Evolutionary conservation across 2,329 filamentous ascomycete species (phyloP).

Genomic region (Aspergillus sp.): DNA sequence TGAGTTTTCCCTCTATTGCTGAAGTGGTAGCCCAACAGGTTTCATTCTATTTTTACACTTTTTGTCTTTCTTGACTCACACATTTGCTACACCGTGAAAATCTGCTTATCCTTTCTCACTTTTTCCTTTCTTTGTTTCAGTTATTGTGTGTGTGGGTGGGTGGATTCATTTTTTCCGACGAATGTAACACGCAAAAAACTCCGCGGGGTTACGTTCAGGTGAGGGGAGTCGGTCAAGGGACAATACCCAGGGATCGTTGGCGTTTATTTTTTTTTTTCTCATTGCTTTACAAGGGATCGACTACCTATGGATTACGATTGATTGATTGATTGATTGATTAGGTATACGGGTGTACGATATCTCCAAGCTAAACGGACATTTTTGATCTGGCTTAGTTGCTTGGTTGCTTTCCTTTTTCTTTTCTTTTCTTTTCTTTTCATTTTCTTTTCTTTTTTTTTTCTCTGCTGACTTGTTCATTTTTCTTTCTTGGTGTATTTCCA

Average conservation of each 20-base stretch:
- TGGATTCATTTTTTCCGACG: not conserved
- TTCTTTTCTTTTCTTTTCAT: not conserved
- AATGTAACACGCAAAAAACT: not conserved
- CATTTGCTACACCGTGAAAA: not conserved
- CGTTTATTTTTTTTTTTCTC: not conserved
- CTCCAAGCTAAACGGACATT: not conserved
- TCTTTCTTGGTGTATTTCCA: not conserved
- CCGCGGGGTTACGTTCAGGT: not conserved
- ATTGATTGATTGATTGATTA: too few species aligned
- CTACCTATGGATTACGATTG: too few species aligned
- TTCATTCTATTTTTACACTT: not conserved
- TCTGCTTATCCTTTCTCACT: slow-evolving; percentile 24
- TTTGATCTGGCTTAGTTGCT: too few species aligned
- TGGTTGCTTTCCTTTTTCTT: not conserved
- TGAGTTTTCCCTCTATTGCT: slow-evolving; percentile 7
- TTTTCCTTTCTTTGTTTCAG: slow-evolving; percentile 10
- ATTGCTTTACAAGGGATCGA: too few species aligned
- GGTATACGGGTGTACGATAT: not conserved
- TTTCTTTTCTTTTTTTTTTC: not conserved
- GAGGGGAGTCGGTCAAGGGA: not conserved
- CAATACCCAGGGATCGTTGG: slow-evolving; percentile 12
- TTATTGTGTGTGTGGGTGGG: not conserved
- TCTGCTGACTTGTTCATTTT: not conserved
- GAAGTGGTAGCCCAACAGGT: not conserved
- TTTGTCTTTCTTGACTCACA: slow-evolving; percentile 21